A percentile compares a stretch with the other conserved stretches of the same genome.
These are phyloP conservation scores for Rasamsonia emersonii DNA, from an alignment of 2,329 filamentous ascomycete genomes.

Conservation along the genomic window DNA sequence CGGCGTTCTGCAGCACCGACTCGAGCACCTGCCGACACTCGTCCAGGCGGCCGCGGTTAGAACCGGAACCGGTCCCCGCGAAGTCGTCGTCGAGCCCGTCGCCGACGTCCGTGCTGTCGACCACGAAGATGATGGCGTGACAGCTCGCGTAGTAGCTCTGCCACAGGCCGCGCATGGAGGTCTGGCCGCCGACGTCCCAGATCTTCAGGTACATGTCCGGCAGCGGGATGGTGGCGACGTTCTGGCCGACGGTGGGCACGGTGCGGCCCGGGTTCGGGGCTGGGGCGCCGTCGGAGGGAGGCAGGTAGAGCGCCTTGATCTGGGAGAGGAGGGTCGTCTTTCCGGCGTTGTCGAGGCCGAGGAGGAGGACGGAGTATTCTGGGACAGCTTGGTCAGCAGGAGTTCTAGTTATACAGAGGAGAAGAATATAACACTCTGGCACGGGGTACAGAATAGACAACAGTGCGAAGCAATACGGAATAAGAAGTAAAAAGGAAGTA, in stretches of 20 bases:
- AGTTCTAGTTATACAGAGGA: too few relatives aligned
- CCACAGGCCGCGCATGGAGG: conserved; percentile 82
- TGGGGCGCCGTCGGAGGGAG: conserved; percentile 30
- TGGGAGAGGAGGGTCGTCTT: conserved; percentile 98
- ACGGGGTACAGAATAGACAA: too few relatives aligned
- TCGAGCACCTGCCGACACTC: conserved; percentile 88
- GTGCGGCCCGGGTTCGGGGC: conserved; percentile 63
- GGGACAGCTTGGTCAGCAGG: conserved; percentile 8
- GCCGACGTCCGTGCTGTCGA: conserved; percentile 89
- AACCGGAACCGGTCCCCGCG: conserved; percentile 17
- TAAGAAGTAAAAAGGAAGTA: neutral
- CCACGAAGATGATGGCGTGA: conserved; percentile 95
- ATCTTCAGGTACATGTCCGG: conserved; percentile 96
- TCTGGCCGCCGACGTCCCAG: conserved; percentile 95
- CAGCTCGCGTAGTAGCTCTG: conserved; percentile 90
- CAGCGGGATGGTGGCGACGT: conserved; percentile 83
- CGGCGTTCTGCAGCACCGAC: conserved; percentile 75
- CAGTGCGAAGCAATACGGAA: neutral
- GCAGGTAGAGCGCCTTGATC: conserved; percentile 74
- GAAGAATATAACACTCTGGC: too few relatives aligned
- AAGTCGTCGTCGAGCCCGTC: conserved; percentile 60
- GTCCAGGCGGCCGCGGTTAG: conserved; percentile 53
- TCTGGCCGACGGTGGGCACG: conserved; percentile 94
- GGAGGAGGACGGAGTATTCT: conserved; percentile 96
- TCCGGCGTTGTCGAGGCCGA: conserved; percentile 95